Conservation (phyloP, 768 basidiomycete species). For the Pholiota conissans region DNA sequence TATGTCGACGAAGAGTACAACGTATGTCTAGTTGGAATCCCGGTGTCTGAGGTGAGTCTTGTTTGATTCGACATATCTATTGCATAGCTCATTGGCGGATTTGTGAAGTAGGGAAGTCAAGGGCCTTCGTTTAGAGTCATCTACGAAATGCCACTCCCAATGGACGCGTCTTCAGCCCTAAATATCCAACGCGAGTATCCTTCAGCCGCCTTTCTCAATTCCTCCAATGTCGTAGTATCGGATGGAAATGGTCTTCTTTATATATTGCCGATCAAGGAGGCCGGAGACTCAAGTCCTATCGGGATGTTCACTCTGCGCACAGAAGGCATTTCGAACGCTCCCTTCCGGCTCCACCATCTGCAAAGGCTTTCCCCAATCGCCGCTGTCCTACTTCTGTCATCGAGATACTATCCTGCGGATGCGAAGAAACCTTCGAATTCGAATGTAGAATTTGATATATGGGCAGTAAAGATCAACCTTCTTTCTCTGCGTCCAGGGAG, state of each 20-base stretch:
- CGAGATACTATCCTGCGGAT: constrained; percentile 41
- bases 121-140: constrained; percentile 54
- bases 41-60: constrained; percentile 48
- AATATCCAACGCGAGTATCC: constrained; percentile 70
- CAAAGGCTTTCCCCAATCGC: constrained; percentile 36
- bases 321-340: constrained; percentile 38
- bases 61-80: not conserved
- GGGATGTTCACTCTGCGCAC: constrained; percentile 52
- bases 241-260: constrained; percentile 76
- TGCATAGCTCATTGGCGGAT: not conserved
- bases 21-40: constrained; percentile 58
- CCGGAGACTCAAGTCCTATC: constrained; percentile 42
- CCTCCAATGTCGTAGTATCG: constrained; percentile 51
- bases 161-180: constrained; percentile 39
- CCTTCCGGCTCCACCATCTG: constrained; percentile 44
- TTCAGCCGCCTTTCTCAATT: constrained; percentile 57
- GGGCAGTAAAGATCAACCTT: constrained; percentile 55
- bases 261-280: constrained; percentile 45
- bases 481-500: constrained; percentile 32
- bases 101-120: constrained; percentile 47
- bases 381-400: constrained; percentile 57
- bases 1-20: constrained; percentile 69
- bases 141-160: constrained; percentile 59
- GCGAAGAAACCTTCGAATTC: constrained; percentile 15
- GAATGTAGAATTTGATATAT: constrained; percentile 59